Base-by-base conservation (phyloP, 2,329 filamentous ascomycete genomes). In the Curvularia verruculosa region DNA sequence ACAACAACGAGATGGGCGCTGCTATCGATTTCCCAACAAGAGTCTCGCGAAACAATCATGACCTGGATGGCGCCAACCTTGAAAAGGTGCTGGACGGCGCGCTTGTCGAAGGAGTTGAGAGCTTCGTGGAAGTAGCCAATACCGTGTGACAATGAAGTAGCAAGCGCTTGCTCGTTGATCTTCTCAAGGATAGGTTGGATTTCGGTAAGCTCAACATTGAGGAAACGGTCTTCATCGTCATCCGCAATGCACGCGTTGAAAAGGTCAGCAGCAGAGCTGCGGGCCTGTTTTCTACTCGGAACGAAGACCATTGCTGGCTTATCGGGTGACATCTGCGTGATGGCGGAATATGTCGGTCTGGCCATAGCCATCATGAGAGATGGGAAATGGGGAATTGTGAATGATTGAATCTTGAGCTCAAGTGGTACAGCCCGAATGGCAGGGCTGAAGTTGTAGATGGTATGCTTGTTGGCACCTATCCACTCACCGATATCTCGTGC, bases 361-460 rank as follows among this genome's bases (percentile, higher is more conserved):
- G 93, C 92, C 95, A 99, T 99, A 13, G 95, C 93, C 66, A 99
- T 85, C 95, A 99, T 99, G 39, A 99, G 84, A 10, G 95, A 98
- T 3, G 95, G 96, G 80, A 96, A 97, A 74, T 99, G 96, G 45
- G 96, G 92, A 58, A 96, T 96, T 26, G 89, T 91, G 79, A 95
- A 99, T 1, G 93, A 94, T 77, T 99, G 95, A 46, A 99, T 89
- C 74, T 97, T 92, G 55, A 99, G 85, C 75, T 98, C 94, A 29
- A 99, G 81, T 21, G 94, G 93, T 18, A 97, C 87, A 1, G 92
- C 90, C 54, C 96, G 89, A 59, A 94, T 88, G 70, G 94, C 89
- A 2, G 95, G 95, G 68, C 92, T 96, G 81, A 99, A 99, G 80
- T 99, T 99, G 83, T 94, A 99, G 63, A 96, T 96, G 47, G 95